Evolutionary conservation across 1,139 yeast genomes (phyloP).

Genomic region (Waltiozyma sp.): DNA sequence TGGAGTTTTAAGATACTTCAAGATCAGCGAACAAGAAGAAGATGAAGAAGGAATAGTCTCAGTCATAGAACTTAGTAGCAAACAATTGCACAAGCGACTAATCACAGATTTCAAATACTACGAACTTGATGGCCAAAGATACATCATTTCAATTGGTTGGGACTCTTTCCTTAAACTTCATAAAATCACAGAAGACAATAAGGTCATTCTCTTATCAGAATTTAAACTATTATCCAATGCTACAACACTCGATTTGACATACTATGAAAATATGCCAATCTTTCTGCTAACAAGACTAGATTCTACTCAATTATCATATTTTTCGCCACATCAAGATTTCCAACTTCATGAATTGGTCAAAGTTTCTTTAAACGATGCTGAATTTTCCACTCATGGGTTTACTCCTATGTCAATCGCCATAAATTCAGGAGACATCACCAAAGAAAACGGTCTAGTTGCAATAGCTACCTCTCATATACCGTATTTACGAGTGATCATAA

Average conservation of each 20-base stretch:
- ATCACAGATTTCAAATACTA: conserved; percentile 28
- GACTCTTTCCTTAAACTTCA: conserved; percentile 39
- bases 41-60: too few relatives aligned
- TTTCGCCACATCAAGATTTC: conserved; percentile 17
- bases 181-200: conserved; percentile 18
- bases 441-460: conserved; percentile 24
- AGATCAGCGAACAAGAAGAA: neutral
- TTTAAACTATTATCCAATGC: conserved; percentile 35
- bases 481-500: conserved; percentile 52
- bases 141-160: conserved; percentile 51
- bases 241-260: conserved; percentile 34
- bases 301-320: conserved; percentile 44
- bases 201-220: conserved; percentile 22
- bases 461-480: conserved; percentile 72
- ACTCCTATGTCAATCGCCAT: conserved; percentile 16
- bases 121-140: conserved; percentile 12
- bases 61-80: conserved; percentile 6
- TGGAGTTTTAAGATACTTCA: conserved; percentile 13
- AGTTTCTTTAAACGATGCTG: conserved; percentile 64
- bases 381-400: conserved; percentile 58
- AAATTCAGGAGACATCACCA: conserved; percentile 2
- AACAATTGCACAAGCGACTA: conserved; percentile 31
- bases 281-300: conserved; percentile 50
- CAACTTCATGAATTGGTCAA: conserved; percentile 28
- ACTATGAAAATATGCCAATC: conserved; percentile 21